Evolutionary conservation across 2,329 filamentous ascomycete genomes (phyloP).

Genomic region (Fusarium sp.): DNA sequence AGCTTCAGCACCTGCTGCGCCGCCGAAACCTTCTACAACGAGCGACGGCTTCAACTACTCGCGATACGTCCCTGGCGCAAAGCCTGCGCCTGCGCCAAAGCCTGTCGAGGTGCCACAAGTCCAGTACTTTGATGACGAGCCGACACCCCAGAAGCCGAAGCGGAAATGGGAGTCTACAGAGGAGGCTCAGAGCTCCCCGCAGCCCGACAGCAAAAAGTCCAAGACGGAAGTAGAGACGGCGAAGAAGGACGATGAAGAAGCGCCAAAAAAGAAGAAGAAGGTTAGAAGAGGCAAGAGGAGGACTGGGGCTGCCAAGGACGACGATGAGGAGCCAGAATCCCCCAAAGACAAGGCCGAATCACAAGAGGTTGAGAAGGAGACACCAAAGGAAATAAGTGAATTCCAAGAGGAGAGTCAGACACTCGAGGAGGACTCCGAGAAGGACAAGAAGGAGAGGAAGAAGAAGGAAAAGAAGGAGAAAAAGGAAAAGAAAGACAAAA

Average conservation of each 20-base stretch:
- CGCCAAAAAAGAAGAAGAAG: slow-evolving; percentile 41
- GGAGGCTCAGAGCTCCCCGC: slow-evolving; percentile 40
- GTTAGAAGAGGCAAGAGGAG: slow-evolving; percentile 38
- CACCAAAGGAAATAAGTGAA: slow-evolving; percentile 46
- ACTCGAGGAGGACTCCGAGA: slow-evolving; percentile 40
- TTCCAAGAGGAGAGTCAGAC: slow-evolving; percentile 41
- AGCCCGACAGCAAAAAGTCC: slow-evolving; percentile 49
- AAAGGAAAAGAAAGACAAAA: slow-evolving; percentile 18
- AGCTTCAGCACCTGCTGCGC: background rate
- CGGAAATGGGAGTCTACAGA: slow-evolving; percentile 49
- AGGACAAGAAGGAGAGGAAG: slow-evolving; percentile 38
- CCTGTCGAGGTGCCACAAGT: slow-evolving; percentile 26
- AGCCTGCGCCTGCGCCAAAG: slow-evolving; percentile 24
- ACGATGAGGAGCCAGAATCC: slow-evolving; percentile 27
- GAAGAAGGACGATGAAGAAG: slow-evolving; percentile 21
- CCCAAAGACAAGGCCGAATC: slow-evolving; percentile 39
- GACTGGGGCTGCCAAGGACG: slow-evolving; percentile 24
- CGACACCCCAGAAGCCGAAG: slow-evolving; percentile 43
- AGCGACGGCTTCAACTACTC: slow-evolving; percentile 48
- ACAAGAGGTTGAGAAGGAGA: slow-evolving; percentile 43
- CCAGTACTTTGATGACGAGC: slow-evolving; percentile 45
- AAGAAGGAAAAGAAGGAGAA: slow-evolving; percentile 23
- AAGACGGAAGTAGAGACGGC: slow-evolving; percentile 39
- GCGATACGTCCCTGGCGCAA: slow-evolving; percentile 52
- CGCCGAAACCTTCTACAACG: slow-evolving; percentile 9